Conservation (phyloP, 2,329 filamentous ascomycete species). For the Pseudomassariella vexata region DNA sequence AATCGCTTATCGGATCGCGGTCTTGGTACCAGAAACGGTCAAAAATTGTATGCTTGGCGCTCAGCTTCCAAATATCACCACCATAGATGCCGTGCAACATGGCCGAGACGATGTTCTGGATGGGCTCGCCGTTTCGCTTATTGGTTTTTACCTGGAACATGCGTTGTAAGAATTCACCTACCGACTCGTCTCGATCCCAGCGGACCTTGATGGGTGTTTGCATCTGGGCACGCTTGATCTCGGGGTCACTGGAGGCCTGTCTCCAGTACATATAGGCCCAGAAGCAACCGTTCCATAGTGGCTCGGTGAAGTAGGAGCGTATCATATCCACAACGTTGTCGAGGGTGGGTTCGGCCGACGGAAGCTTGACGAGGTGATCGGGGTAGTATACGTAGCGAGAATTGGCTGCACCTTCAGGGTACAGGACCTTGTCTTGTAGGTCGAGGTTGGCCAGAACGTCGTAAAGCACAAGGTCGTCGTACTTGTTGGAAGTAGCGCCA, state of each 20-base stretch:
- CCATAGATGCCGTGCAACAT: constrained; percentile 86
- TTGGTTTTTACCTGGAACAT: constrained; percentile 40
- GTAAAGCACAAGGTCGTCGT: constrained; percentile 61
- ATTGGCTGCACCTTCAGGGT: constrained; percentile 44
- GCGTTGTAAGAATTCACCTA: constrained; percentile 60
- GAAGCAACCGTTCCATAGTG: constrained; percentile 17
- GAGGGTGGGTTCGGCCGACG: constrained; percentile 5
- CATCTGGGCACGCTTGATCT: too few relatives aligned
- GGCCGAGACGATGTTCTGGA: constrained; percentile 71
- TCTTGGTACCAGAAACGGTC: constrained; percentile 40
- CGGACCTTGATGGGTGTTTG: not conserved
- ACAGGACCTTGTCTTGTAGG: constrained; percentile 47
- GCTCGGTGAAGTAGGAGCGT: constrained; percentile 15
- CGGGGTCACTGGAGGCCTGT: too few relatives aligned
- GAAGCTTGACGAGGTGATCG: constrained; percentile 63
- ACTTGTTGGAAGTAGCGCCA: constrained; percentile 29
- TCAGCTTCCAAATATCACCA: constrained; percentile 78
- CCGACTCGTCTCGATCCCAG: constrained; percentile 62
- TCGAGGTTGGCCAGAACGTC: constrained; percentile 58
- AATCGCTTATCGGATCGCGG: not conserved
- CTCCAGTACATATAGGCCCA: constrained; percentile 5
- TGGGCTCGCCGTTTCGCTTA: constrained; percentile 42
- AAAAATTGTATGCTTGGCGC: constrained; percentile 59
- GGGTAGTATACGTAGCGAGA: constrained; percentile 82
- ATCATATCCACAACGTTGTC: constrained; percentile 8